Evolutionary conservation across 345 rosid species (phyloP).

Genomic region (Hibiscus mutabilis): DNA sequence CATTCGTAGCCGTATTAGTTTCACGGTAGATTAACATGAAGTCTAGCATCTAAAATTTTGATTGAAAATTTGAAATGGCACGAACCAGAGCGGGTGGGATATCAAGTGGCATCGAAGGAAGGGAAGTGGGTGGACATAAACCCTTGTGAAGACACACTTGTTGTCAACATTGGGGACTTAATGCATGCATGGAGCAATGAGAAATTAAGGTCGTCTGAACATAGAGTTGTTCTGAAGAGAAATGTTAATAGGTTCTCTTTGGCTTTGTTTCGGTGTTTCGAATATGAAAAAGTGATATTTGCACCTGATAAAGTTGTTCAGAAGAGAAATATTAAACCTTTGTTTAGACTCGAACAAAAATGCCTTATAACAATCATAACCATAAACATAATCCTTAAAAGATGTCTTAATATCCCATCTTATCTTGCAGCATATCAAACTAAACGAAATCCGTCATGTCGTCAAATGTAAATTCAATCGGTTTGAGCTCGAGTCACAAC

Average conservation of each 20-base stretch:
- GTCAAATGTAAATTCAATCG: conserved; percentile 28
- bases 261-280: conserved; percentile 39
- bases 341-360: neutral
- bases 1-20: too few relatives aligned
- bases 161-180: conserved; percentile 39
- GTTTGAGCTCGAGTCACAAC: conserved; percentile 44
- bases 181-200: conserved; percentile 45
- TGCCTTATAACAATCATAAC: neutral
- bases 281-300: conserved; percentile 28
- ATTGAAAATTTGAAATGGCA: too few relatives aligned
- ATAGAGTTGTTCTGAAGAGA: too few relatives aligned
- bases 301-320: conserved; percentile 33
- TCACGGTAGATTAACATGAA: too few relatives aligned
- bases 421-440: neutral
- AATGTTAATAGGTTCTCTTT: conserved; percentile 22
- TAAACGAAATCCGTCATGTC: conserved; percentile 28
- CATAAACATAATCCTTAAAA: neutral
- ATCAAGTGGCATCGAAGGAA: too few relatives aligned
- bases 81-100: too few relatives aligned
- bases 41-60: too few relatives aligned
- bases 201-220: too few relatives aligned
- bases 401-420: neutral
- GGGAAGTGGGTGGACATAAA: conserved; percentile 36
- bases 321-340: too few relatives aligned
- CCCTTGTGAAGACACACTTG: conserved; percentile 28